phyloP scores from a whole-genome alignment of 2,329 filamentous ascomycete genomes.

The Bipolaris gigantea region DNA sequence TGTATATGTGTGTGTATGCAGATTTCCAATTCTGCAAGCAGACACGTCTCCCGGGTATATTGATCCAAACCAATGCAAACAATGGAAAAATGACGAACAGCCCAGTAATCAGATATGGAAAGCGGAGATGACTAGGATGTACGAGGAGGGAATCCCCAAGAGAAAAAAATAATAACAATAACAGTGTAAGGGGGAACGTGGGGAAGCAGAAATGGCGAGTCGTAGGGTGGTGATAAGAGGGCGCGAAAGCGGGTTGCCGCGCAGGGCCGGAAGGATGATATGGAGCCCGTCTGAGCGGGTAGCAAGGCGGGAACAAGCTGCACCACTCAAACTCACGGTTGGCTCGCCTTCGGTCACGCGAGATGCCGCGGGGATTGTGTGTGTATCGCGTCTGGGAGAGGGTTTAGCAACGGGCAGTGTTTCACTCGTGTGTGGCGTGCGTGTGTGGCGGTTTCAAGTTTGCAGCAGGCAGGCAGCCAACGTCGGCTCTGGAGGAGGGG shows the following conservation, averaged over 20 bases:
- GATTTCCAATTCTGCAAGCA: not conserved
- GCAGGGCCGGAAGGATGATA: not conserved
- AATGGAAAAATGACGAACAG: too few species aligned
- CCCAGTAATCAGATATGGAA: too few species aligned
- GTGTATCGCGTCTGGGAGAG: slow-evolving; percentile 25
- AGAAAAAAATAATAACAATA: not conserved
- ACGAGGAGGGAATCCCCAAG: not conserved
- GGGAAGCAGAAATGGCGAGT: not conserved
- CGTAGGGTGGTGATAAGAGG: not conserved
- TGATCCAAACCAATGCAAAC: too few species aligned
- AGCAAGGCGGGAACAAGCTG: slow-evolving; percentile 1
- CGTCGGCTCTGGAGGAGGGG: not conserved
- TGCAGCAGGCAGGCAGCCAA: not conserved
- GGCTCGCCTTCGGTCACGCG: slow-evolving; percentile 12
- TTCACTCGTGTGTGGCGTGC: slow-evolving; percentile 12
- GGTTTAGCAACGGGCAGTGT: slow-evolving; percentile 8
- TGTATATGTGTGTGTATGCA: slow-evolving; percentile 1
- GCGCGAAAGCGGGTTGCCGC: too few species aligned
- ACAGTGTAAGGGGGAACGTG: not conserved
- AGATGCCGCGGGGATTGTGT: slow-evolving; percentile 14
- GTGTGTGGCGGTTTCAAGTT: slow-evolving; percentile 6
- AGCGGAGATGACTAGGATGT: too few species aligned
- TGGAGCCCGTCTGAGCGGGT: slow-evolving; percentile 1
- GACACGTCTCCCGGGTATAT: too few species aligned
- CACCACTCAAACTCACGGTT: slow-evolving; percentile 9